Evolutionary conservation across 2,329 filamentous ascomycete genomes (phyloP).

Genomic region (Talaromyces pinophilus): DNA sequence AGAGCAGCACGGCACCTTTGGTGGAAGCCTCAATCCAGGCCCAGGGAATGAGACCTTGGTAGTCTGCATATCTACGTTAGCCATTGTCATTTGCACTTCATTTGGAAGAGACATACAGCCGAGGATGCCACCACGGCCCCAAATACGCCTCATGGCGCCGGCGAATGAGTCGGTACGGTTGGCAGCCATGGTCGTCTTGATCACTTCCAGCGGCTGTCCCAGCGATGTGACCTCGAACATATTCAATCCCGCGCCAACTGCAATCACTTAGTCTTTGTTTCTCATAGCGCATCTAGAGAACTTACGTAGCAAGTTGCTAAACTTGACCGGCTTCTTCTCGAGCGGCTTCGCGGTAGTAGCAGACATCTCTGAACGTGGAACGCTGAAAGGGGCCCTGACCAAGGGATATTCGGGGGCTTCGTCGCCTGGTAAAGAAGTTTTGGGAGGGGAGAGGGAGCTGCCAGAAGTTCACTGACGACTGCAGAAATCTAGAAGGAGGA

Average conservation of each 20-base stretch:
- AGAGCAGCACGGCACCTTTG: conserved; percentile 97
- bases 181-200: conserved; percentile 99
- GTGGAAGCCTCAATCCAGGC: conserved; percentile 99
- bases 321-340: conserved; percentile 99
- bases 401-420: conserved; percentile 89
- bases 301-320: conserved; percentile 88
- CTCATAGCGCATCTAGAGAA: conserved; percentile 25
- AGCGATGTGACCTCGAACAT: conserved; percentile 84
- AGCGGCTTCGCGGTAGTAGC: conserved; percentile 57
- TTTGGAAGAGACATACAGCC: conserved; percentile 69
- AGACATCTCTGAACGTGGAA: conserved; percentile 63
- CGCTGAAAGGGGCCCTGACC: conserved; percentile 83
- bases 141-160: conserved; percentile 80
- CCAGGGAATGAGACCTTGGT: conserved; percentile 99
- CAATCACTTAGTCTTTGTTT: conserved; percentile 69
- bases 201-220: conserved; percentile 88
- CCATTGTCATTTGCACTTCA: conserved; percentile 3
- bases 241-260: conserved; percentile 86
- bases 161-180: conserved; percentile 87
- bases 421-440: conserved; percentile 57
- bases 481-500: neutral
- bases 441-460: neutral
- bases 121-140: conserved; percentile 87
- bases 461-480: neutral
- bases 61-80: conserved; percentile 62